These are phyloP conservation scores for Cladophialophora carrionii DNA, from an alignment of 2,329 filamentous ascomycete genomes.

Conservation along the genomic window DNA sequence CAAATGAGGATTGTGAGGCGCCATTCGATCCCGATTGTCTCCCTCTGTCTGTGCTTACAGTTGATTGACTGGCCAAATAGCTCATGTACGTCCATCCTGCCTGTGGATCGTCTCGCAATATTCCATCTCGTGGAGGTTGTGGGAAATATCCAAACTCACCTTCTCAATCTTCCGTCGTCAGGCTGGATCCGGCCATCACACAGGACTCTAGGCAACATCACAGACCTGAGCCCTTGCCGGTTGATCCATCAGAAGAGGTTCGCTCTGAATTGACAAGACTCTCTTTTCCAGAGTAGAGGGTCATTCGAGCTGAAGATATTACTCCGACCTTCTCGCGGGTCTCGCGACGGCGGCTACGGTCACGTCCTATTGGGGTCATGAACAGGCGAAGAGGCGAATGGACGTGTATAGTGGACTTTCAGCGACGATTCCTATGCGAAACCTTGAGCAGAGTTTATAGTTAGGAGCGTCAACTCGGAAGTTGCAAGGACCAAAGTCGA, in stretches of 20 bases:
- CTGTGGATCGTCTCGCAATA: neutral
- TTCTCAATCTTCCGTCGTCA: neutral
- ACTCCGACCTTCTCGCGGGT: neutral
- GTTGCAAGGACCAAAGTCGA: neutral
- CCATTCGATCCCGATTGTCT: neutral
- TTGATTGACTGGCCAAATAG: too few species aligned
- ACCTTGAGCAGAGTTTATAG: neutral
- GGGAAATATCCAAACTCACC: neutral
- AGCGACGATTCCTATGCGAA: neutral
- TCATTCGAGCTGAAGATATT: neutral
- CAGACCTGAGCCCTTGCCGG: neutral
- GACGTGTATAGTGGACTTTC: neutral
- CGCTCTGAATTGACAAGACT: neutral
- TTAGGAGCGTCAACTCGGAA: neutral
- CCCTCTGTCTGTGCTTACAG: too few species aligned
- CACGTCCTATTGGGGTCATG: neutral
- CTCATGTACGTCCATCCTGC: neutral
- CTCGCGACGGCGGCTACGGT: neutral
- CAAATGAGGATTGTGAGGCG: neutral
- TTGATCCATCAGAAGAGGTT: neutral
- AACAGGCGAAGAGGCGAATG: neutral
- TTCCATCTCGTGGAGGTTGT: neutral
- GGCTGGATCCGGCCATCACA: neutral
- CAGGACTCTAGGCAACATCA: neutral
- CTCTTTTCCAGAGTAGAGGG: neutral